These are phyloP conservation scores for Lactuca saligna DNA, from an alignment of 129 eudicot genomes.

Conservation along the genomic window DNA sequence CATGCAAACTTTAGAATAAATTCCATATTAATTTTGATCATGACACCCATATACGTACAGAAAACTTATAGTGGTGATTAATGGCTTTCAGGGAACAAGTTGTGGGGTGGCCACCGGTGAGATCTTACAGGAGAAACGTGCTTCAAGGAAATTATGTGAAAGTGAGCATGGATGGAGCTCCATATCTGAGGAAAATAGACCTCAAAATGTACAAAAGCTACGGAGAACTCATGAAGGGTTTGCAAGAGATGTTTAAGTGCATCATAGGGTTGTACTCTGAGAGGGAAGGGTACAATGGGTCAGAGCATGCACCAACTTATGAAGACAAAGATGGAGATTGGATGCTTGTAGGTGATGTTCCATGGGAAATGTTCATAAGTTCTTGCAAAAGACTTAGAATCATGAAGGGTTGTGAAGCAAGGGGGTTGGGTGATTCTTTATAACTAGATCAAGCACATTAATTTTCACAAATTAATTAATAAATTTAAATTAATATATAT, in stretches of 20 bases:
- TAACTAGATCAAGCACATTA: slow-evolving; percentile 4
- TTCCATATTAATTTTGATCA: neutral
- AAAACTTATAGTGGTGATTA: neutral
- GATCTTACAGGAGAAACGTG: slow-evolving; percentile 74
- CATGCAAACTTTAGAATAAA: neutral
- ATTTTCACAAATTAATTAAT: too few relatives aligned
- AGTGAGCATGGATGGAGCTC: slow-evolving; percentile 98
- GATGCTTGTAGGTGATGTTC: slow-evolving; percentile 96
- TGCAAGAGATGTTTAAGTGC: slow-evolving; percentile 77
- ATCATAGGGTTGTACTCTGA: slow-evolving; percentile 61
- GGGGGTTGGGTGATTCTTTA: slow-evolving; percentile 58
- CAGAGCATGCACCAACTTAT: slow-evolving; percentile 76
- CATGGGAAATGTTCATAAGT: slow-evolving; percentile 76
- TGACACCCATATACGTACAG: neutral
- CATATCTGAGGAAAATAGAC: slow-evolving; percentile 80
- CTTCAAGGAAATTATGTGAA: slow-evolving; percentile 63
- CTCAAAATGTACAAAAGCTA: slow-evolving; percentile 66
- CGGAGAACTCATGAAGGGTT: slow-evolving; percentile 59
- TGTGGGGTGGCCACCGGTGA: slow-evolving; percentile 93
- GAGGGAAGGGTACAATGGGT: slow-evolving; percentile 76
- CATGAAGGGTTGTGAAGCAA: slow-evolving; percentile 81
- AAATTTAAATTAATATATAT: neutral
- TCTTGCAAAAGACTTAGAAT: slow-evolving; percentile 84
- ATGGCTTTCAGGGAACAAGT: slow-evolving; percentile 66
- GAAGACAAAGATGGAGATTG: slow-evolving; percentile 95